A percentile compares a stretch with the other conserved stretches of the same genome.
These are phyloP conservation scores for Aspergillus novofumigatus DNA, from an alignment of 2,329 filamentous ascomycete species.

Conservation along the genomic window DNA sequence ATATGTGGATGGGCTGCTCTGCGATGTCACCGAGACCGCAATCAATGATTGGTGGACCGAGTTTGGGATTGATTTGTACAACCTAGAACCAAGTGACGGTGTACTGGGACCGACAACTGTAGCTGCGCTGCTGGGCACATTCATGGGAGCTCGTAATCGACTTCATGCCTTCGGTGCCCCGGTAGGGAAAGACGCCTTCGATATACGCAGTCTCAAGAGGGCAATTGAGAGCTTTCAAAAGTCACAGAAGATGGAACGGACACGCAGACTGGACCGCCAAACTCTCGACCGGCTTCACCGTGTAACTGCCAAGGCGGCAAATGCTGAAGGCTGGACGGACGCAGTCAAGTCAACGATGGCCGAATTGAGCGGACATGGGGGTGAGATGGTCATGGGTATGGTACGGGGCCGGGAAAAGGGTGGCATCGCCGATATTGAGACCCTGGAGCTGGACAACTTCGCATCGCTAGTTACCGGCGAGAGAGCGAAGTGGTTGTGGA, in stretches of 20 bases:
- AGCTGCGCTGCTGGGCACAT: conserved; percentile 76
- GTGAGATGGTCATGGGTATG: conserved; percentile 94
- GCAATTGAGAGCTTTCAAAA: conserved; percentile 90
- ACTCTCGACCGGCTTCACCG: conserved; percentile 78
- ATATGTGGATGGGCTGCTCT: conserved; percentile 87
- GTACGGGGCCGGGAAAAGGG: conserved; percentile 82
- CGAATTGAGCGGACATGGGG: conserved; percentile 88
- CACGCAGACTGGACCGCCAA: conserved; percentile 73
- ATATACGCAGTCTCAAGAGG: conserved; percentile 74
- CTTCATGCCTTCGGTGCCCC: conserved; percentile 80
- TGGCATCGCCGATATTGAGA: conserved; percentile 89
- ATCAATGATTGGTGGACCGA: conserved; percentile 96
- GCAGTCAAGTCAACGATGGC: conserved; percentile 94
- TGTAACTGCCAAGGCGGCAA: conserved; percentile 83
- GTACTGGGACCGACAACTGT: conserved; percentile 90
- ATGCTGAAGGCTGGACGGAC: conserved; percentile 83
- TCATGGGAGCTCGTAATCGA: conserved; percentile 86
- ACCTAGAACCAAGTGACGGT: conserved; percentile 86
- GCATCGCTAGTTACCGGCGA: conserved; percentile 74
- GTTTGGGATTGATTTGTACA: conserved; percentile 86
- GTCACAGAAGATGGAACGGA: conserved; percentile 72
- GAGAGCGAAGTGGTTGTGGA: conserved; percentile 89
- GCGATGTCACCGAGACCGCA: conserved; percentile 86
- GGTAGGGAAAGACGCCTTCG: conserved; percentile 86
- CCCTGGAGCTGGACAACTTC: conserved; percentile 80